Conservation (phyloP, 805 yeast species). For the Lipomyces kockii region DNA sequence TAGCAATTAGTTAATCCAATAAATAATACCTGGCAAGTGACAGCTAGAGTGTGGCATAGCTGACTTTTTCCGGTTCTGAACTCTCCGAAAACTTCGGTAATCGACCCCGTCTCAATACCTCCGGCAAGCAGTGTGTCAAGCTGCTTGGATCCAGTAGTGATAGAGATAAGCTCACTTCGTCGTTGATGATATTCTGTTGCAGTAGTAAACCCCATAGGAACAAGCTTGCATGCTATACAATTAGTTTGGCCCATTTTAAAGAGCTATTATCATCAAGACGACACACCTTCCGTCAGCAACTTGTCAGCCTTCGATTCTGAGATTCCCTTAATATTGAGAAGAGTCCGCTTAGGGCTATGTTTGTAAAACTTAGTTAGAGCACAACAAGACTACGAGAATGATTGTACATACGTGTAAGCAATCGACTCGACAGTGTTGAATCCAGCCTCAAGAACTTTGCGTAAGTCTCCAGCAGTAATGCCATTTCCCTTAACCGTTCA, state of each 20-base stretch:
- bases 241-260: not conserved
- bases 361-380: not conserved
- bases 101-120: slow-evolving; percentile 95
- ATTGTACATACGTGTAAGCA: slow-evolving; percentile 70
- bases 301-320: slow-evolving; percentile 95
- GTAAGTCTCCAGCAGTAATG: slow-evolving; percentile 75
- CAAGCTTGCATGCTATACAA: slow-evolving; percentile 68
- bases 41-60: slow-evolving; percentile 93
- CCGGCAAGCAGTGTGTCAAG: slow-evolving; percentile 93
- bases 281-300: slow-evolving; percentile 60
- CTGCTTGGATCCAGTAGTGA: slow-evolving; percentile 95
- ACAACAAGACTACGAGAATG: not conserved
- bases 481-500: slow-evolving; percentile 69
- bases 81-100: slow-evolving; percentile 96
- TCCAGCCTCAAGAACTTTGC: slow-evolving; percentile 80
- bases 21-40: slow-evolving; percentile 76
- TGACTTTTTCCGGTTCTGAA: slow-evolving; percentile 98
- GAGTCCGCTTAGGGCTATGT: slow-evolving; percentile 67
- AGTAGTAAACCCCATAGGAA: slow-evolving; percentile 96
- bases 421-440: slow-evolving; percentile 88
- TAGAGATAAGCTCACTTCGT: slow-evolving; percentile 85
- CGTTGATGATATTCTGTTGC: slow-evolving; percentile 93
- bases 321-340: slow-evolving; percentile 83
- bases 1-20: not conserved
- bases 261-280: no score